phyloP scores from a whole-genome alignment of 2,329 filamentous ascomycete genomes.

The Fusarium zealandicum region DNA sequence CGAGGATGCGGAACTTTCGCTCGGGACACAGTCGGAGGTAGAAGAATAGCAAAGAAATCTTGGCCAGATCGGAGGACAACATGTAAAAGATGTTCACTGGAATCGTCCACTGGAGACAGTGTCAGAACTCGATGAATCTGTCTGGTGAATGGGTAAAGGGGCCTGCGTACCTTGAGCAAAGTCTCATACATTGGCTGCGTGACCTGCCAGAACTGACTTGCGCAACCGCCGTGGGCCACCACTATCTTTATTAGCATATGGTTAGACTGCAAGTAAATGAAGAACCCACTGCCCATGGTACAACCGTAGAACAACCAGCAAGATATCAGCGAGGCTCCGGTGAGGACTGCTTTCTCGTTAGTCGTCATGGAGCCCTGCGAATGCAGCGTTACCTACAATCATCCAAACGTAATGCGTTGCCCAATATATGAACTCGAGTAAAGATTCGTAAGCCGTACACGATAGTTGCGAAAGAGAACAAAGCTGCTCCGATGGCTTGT shows the following conservation, averaged over 20 bases:
- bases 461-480: constrained; percentile 26
- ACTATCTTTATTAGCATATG: constrained; percentile 2
- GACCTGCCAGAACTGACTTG: constrained; percentile 33
- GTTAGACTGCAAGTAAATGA: accelerated
- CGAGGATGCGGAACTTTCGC: constrained; percentile 23
- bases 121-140: not conserved
- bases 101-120: constrained; percentile 22
- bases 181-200: constrained; percentile 17
- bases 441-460: constrained; percentile 23
- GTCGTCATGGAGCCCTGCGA: not conserved
- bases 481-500: constrained; percentile 19
- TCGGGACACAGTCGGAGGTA: constrained; percentile 35
- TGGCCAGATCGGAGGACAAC: constrained; percentile 35
- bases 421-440: constrained; percentile 20
- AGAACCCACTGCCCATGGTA: constrained; percentile 34
- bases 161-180: constrained; percentile 26
- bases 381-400: constrained; percentile 8
- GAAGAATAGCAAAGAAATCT: constrained; percentile 36
- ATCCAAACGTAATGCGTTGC: constrained; percentile 27
- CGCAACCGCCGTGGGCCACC: constrained; percentile 30
- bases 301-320: constrained; percentile 36
- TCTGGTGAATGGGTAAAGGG: accelerated
- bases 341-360: constrained; percentile 14
- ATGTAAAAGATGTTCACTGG: constrained; percentile 39
- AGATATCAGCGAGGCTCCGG: constrained; percentile 29